Percentiles rank a stretch among this genome's conserved stretches.
phyloP scores from a whole-genome alignment of 441 rosid genomes.

The Brassica balearica region DNA sequence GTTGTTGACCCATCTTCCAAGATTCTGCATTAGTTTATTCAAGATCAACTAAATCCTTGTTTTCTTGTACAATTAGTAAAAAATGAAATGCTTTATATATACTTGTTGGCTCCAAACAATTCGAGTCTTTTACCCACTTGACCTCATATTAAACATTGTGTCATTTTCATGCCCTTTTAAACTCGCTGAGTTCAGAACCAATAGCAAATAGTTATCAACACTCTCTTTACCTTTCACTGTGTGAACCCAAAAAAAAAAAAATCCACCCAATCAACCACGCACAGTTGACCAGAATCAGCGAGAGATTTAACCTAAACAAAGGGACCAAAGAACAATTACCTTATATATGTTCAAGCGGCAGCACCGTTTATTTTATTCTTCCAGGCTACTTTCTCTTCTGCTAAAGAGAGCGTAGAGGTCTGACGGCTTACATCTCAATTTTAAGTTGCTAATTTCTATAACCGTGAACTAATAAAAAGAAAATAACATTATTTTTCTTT shows the following conservation, averaged over 20 bases:
- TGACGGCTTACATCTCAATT: neutral
- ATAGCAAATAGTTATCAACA: neutral
- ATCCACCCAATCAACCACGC: neutral
- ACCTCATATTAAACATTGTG: constrained; percentile 20
- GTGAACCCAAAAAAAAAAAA: neutral
- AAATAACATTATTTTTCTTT: too few relatives aligned
- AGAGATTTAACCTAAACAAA: neutral
- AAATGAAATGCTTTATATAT: neutral
- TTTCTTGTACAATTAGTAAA: neutral
- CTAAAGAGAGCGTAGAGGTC: neutral
- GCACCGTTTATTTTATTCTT: neutral
- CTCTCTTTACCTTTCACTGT: neutral
- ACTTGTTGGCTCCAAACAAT: neutral
- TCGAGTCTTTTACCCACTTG: neutral
- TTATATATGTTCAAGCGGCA: too few relatives aligned
- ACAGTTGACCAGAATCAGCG: constrained; percentile 11
- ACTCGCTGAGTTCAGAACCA: neutral
- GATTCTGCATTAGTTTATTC: constrained; percentile 1
- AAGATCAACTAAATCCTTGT: neutral
- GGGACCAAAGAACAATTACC: neutral
- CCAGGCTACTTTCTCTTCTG: neutral
- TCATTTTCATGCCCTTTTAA: constrained; percentile 10
- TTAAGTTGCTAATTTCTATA: neutral
- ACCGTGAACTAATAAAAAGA: neutral
- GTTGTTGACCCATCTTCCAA: constrained; percentile 17